Percentiles rank a stretch among this genome's conserved stretches.
phyloP scores from a whole-genome alignment of 2,329 filamentous ascomycete genomes.

The Hirsutella minnesotensis region DNA sequence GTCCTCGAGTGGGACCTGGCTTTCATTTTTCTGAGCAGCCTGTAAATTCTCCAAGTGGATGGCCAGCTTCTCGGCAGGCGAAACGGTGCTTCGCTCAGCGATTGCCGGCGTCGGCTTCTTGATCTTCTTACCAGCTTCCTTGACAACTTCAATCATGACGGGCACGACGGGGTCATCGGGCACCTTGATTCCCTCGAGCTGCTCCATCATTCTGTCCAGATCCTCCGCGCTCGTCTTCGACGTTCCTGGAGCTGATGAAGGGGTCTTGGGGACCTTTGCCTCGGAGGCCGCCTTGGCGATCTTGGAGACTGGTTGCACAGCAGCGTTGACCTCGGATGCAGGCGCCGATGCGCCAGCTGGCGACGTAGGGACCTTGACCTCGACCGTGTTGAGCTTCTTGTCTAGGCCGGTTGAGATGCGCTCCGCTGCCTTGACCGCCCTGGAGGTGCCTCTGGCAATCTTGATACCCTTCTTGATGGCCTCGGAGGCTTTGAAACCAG shows the following conservation, averaged over 20 bases:
- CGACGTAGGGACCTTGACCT: not conserved
- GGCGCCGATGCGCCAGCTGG: not conserved
- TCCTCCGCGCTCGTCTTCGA: not conserved
- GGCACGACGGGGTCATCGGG: not conserved
- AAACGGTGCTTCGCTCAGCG: not conserved
- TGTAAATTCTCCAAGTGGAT: not conserved
- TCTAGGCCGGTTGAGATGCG: too few species aligned
- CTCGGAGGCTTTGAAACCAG: not conserved
- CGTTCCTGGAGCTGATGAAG: not conserved
- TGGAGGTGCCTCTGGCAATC: not conserved
- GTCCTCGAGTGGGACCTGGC: not conserved
- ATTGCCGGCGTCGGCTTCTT: not conserved
- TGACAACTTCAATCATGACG: not conserved
- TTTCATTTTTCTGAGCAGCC: not conserved
- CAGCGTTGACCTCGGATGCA: not conserved
- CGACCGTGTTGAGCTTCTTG: not conserved
- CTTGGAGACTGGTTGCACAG: not conserved
- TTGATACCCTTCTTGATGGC: not conserved
- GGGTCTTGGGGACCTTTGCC: not conserved
- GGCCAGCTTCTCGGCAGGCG: not conserved
- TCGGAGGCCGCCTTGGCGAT: not conserved
- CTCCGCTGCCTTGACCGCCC: not conserved
- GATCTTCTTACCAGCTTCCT: not conserved
- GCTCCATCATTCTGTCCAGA: not conserved
- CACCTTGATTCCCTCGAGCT: not conserved